Percentiles rank a stretch among this genome's conserved stretches.
phyloP scores from a whole-genome alignment of 257 asterid genomes.

The Echites panduratus region DNA sequence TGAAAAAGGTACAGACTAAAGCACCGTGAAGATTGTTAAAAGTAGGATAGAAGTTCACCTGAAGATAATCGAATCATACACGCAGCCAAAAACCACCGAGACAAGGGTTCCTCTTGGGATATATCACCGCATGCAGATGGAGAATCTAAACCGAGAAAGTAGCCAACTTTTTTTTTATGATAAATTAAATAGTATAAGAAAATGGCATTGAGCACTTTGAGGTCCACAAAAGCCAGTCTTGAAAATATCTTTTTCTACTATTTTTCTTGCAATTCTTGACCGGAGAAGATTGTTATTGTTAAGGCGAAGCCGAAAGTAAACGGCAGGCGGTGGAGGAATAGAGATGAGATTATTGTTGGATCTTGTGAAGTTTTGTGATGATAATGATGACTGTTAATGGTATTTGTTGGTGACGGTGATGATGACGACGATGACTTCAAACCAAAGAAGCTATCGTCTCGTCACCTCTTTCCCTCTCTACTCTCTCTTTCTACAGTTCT shows the following conservation, averaged over 20 bases:
- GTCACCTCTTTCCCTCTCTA: neutral
- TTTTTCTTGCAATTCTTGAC: neutral
- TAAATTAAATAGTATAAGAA: neutral
- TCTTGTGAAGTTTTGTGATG: neutral
- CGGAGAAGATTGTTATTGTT: neutral
- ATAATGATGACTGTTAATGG: constrained; percentile 4
- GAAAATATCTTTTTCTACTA: no score
- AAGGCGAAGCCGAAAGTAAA: neutral
- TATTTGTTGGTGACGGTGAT: constrained; percentile 4
- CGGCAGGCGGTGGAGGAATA: neutral
- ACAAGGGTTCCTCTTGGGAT: constrained; percentile 28
- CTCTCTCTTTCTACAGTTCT: neutral
- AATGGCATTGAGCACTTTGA: neutral
- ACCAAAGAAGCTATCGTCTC: neutral
- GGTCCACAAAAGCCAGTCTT: constrained; percentile 20
- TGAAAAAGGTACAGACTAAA: neutral
- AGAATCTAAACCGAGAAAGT: neutral
- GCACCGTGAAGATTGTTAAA: constrained; percentile 8
- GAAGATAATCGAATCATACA: constrained; percentile 22
- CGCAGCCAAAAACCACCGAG: constrained; percentile 29
- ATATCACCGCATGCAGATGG: constrained; percentile 21
- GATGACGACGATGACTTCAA: constrained; percentile 1
- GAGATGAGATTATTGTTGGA: constrained; percentile 3
- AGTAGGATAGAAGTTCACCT: constrained; percentile 37
- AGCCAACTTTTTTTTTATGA: neutral